Percentiles rank a stretch among this genome's conserved stretches.
Evolutionary conservation across 2,329 filamentous ascomycete genomes (phyloP).

Genomic region (Aspergillus sp.): DNA sequence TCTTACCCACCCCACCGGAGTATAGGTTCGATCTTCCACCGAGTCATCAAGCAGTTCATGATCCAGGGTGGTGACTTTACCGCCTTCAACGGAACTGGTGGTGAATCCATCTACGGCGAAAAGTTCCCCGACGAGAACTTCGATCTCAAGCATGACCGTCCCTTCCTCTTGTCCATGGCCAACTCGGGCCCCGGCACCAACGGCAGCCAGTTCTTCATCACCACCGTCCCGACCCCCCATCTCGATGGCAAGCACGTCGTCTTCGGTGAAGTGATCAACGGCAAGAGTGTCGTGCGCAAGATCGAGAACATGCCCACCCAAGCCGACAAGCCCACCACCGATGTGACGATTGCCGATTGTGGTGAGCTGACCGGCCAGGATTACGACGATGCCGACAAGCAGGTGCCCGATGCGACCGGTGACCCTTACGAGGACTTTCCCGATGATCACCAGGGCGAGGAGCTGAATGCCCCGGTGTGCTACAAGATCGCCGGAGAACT

Average conservation of each 20-base stretch:
- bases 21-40: slow-evolving; percentile 79
- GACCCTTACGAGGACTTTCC: slow-evolving; percentile 96
- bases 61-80: slow-evolving; percentile 98
- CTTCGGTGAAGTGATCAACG: slow-evolving; percentile 88
- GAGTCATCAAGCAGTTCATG: slow-evolving; percentile 98
- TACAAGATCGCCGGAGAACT: slow-evolving; percentile 77
- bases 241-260: slow-evolving; percentile 96
- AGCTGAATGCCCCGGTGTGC: slow-evolving; percentile 65
- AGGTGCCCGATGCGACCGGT: slow-evolving; percentile 73
- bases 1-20: neutral
- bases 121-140: slow-evolving; percentile 99
- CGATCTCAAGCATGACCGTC: slow-evolving; percentile 82
- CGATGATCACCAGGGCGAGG: slow-evolving; percentile 67
- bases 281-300: slow-evolving; percentile 85
- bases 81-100: slow-evolving; percentile 86
- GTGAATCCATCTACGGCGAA: slow-evolving; percentile 94
- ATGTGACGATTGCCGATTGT: slow-evolving; percentile 76
- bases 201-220: slow-evolving; percentile 97
- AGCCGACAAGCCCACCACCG: slow-evolving; percentile 72
- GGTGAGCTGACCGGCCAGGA: slow-evolving; percentile 76
- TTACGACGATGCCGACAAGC: slow-evolving; percentile 64
- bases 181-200: slow-evolving; percentile 96
- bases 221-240: slow-evolving; percentile 90
- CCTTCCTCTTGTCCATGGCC: slow-evolving; percentile 95
- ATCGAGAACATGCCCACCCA: slow-evolving; percentile 81